Percentiles rank a stretch among this genome's conserved stretches.
These are phyloP conservation scores for Thymus quinquecostatus DNA, from an alignment of 257 asterid species.

Conservation along the genomic window DNA sequence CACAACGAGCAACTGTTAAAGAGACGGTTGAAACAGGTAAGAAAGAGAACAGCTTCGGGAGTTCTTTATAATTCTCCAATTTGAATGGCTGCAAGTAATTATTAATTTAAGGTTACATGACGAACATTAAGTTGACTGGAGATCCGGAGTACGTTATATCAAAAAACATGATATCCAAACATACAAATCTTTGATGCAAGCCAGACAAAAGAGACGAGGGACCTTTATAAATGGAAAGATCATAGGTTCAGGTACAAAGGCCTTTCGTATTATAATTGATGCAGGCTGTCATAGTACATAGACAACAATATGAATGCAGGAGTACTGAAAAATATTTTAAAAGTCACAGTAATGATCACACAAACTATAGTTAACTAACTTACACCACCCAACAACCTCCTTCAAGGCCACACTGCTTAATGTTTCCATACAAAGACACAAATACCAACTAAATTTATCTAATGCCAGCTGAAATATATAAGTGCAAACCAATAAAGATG, in stretches of 20 bases:
- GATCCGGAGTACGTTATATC: slow-evolving; percentile 4
- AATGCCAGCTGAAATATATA: neutral
- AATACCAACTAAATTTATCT: neutral
- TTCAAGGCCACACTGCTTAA: neutral
- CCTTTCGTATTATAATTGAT: neutral
- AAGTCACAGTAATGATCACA: too few relatives aligned
- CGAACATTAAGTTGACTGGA: neutral
- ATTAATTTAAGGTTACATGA: too few relatives aligned
- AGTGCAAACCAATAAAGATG: slow-evolving; percentile 8
- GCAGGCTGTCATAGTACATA: neutral
- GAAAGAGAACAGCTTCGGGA: neutral
- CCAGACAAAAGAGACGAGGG: neutral
- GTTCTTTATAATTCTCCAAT: too few relatives aligned
- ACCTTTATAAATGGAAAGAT: neutral
- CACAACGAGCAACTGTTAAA: slow-evolving; percentile 72
- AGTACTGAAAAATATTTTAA: neutral
- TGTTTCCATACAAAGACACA: slow-evolving; percentile 13
- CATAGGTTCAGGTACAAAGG: neutral
- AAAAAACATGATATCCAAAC: neutral
- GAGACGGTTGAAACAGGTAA: slow-evolving; percentile 16
- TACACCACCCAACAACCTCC: neutral
- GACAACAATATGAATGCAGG: neutral
- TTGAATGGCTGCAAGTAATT: too few relatives aligned
- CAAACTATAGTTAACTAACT: neutral
- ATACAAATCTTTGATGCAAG: too few relatives aligned